Evolutionary conservation across 2,329 filamentous ascomycete genomes (phyloP).

Genomic region (Colletotrichum tofieldiae): DNA sequence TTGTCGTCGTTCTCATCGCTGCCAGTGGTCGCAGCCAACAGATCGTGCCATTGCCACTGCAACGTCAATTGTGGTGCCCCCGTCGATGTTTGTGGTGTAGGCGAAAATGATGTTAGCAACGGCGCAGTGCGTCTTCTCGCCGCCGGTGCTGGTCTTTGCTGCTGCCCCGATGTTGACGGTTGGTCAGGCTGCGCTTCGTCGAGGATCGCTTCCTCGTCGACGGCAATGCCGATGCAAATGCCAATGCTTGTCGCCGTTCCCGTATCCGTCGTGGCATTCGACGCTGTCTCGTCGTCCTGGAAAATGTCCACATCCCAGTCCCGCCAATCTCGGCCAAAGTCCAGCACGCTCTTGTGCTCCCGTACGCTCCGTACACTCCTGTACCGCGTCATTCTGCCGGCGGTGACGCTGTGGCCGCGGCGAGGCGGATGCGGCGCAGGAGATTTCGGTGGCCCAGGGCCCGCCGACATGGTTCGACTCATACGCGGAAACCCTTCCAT

Average conservation of each 20-base stretch:
- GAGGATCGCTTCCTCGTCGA: conserved; percentile 23
- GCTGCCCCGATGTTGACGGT: not conserved
- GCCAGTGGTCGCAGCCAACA: not conserved
- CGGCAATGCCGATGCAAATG: conserved; percentile 34
- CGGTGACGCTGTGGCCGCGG: conserved; percentile 37
- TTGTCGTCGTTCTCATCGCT: not conserved
- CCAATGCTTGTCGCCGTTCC: conserved; percentile 41
- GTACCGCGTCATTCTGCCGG: conserved; percentile 31
- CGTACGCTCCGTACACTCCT: conserved; percentile 36
- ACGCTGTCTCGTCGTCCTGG: conserved; percentile 37
- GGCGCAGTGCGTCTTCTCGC: conserved; percentile 34
- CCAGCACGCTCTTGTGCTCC: conserved; percentile 39
- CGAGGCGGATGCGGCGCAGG: conserved; percentile 40
- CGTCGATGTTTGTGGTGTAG: conserved; percentile 32
- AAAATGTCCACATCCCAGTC: conserved; percentile 43
- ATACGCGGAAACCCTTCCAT: conserved; percentile 37
- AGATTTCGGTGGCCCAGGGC: conserved; percentile 39
- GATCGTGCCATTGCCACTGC: conserved; percentile 31
- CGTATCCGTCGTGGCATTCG: conserved; percentile 42
- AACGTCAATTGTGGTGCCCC: conserved; percentile 23
- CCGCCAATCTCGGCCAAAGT: conserved; percentile 41
- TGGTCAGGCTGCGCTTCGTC: not conserved
- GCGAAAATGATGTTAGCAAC: conserved; percentile 7
- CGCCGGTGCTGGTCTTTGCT: conserved; percentile 20
- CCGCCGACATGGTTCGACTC: conserved; percentile 41